Percentiles rank a stretch among this genome's conserved stretches.
phyloP scores from a whole-genome alignment of 345 rosid species.

The Brassica juncea region DNA sequence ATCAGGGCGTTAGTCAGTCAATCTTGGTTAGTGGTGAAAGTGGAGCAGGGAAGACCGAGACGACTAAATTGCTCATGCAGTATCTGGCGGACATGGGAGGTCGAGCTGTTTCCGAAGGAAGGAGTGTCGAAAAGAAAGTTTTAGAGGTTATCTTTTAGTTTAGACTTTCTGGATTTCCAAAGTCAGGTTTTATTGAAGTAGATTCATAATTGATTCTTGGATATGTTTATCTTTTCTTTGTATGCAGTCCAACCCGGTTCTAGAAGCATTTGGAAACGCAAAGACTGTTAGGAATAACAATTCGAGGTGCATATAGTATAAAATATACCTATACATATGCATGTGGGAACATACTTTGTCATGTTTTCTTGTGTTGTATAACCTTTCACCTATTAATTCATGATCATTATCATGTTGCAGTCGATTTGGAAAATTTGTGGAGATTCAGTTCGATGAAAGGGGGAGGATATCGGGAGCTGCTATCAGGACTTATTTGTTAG shows the following conservation, averaged over 20 bases:
- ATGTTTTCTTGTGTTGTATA: slow-evolving; percentile 18
- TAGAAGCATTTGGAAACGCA: slow-evolving; percentile 99
- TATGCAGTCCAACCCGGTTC: slow-evolving; percentile 95
- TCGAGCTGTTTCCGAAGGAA: slow-evolving; percentile 90
- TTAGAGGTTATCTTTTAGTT: slow-evolving; percentile 67
- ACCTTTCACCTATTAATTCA: slow-evolving; percentile 17
- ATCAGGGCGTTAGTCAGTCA: slow-evolving; percentile 85
- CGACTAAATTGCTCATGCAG: slow-evolving; percentile 91
- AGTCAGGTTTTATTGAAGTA: neutral
- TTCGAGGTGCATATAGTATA: slow-evolving; percentile 64
- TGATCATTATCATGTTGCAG: slow-evolving; percentile 50
- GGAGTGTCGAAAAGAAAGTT: slow-evolving; percentile 94
- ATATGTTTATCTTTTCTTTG: slow-evolving; percentile 27
- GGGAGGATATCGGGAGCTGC: slow-evolving; percentile 99
- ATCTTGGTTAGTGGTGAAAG: slow-evolving; percentile 99
- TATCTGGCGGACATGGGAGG: slow-evolving; percentile 99
- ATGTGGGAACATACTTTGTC: neutral
- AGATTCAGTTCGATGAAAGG: slow-evolving; percentile 81
- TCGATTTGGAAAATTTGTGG: slow-evolving; percentile 99
- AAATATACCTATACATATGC: neutral
- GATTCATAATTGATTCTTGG: neutral
- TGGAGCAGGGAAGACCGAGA: slow-evolving; percentile 99
- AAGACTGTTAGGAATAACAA: slow-evolving; percentile 98
- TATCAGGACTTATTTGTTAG: slow-evolving; percentile 90
- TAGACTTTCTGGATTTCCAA: slow-evolving; percentile 2